phyloP scores from a whole-genome alignment of 495 filamentous ascomycete species.

The Cercophora sp. region DNA sequence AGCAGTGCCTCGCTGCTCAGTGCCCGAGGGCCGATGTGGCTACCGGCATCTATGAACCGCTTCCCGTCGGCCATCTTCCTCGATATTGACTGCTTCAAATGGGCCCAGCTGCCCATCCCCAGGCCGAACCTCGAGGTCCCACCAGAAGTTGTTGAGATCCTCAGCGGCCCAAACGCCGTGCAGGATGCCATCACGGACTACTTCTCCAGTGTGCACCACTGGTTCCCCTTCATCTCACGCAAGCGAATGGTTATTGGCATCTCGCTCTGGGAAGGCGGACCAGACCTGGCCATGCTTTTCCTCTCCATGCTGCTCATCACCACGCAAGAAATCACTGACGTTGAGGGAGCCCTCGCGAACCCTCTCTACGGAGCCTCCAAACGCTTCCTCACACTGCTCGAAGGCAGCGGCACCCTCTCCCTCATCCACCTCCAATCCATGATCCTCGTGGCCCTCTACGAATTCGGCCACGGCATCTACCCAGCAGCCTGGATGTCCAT shows the following conservation, averaged over 20 bases:
- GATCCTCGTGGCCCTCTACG: constrained; percentile 43
- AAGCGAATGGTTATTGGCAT: constrained; percentile 41
- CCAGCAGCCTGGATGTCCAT: constrained; percentile 47
- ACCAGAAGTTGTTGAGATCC: constrained; percentile 31
- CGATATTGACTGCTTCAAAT: constrained; percentile 35
- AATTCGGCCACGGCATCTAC: constrained; percentile 46
- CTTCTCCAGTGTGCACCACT: constrained; percentile 33
- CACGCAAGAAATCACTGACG: constrained; percentile 22
- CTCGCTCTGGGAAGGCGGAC: constrained; percentile 38
- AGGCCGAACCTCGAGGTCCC: constrained; percentile 28
- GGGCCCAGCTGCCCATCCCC: constrained; percentile 27
- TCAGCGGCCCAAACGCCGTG: constrained; percentile 27
- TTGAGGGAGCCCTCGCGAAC: constrained; percentile 22
- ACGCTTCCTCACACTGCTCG: constrained; percentile 35
- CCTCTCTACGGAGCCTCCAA: constrained; percentile 43
- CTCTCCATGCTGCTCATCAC: constrained; percentile 47
- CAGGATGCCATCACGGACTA: constrained; percentile 29
- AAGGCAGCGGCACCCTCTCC: constrained; percentile 36
- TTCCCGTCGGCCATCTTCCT: constrained; percentile 32
- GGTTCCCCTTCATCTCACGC: constrained; percentile 51
- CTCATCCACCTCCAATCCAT: constrained; percentile 42
- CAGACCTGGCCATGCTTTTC: constrained; percentile 47
- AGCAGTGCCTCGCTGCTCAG: background rate
- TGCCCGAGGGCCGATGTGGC: constrained; percentile 9
- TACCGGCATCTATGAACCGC: background rate